Percentiles rank a stretch among this genome's conserved stretches.
These are phyloP conservation scores for Schizochytrium sp. DNA, from an alignment of 108 stramenopile genomes.

Conservation along the genomic window DNA sequence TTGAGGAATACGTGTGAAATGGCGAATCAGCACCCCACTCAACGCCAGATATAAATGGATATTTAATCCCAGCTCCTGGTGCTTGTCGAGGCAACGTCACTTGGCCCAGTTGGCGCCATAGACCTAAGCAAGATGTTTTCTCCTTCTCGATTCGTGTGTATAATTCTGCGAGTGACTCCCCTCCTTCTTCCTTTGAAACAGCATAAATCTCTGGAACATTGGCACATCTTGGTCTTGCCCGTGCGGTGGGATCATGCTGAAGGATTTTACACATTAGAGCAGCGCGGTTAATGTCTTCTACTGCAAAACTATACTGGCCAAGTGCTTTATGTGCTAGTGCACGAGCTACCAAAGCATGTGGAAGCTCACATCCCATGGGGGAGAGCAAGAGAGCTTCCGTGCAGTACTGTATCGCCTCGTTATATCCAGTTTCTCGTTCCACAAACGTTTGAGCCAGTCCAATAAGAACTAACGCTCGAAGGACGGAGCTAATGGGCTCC, in stretches of 20 bases:
- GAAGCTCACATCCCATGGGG: background rate
- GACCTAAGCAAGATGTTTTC: background rate
- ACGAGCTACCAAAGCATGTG: conserved; percentile 1
- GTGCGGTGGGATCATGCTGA: background rate
- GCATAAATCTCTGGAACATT: background rate
- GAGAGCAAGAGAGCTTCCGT: background rate
- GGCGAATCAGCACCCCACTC: no score
- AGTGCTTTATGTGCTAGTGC: conserved; percentile 28
- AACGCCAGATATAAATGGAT: background rate
- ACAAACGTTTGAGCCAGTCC: background rate
- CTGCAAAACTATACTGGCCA: conserved; percentile 17
- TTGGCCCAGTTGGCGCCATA: background rate
- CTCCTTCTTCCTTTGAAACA: background rate
- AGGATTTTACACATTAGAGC: background rate
- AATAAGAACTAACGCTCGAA: background rate
- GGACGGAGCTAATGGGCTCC: background rate
- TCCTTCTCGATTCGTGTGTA: no score
- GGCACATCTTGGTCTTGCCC: background rate
- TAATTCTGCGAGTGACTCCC: background rate
- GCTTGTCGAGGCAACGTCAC: background rate
- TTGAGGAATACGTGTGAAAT: no score
- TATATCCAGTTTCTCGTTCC: background rate
- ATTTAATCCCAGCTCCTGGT: background rate
- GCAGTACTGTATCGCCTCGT: background rate
- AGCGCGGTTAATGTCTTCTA: conserved; percentile 37